phyloP scores from a whole-genome alignment of 2,329 filamentous ascomycete genomes.

The Penicillium olsonii region DNA sequence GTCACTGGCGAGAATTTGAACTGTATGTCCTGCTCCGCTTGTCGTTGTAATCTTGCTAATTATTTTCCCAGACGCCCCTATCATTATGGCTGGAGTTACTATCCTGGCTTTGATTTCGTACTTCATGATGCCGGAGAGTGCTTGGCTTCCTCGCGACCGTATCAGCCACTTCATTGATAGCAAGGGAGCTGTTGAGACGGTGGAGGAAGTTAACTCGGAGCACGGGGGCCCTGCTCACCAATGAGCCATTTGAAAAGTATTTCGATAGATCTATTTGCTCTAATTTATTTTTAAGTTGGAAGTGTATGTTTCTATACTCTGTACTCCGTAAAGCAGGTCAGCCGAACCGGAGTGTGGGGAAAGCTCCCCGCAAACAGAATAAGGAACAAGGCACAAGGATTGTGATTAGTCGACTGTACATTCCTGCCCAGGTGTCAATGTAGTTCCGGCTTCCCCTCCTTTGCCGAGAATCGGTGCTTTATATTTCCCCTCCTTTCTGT shows the following conservation, averaged over 20 bases:
- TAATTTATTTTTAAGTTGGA: too few relatives aligned
- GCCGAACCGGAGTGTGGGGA: too few relatives aligned
- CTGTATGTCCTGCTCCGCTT: conserved; percentile 33
- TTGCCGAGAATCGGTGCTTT: conserved; percentile 9
- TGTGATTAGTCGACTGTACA: too few relatives aligned
- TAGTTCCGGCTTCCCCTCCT: conserved; percentile 2
- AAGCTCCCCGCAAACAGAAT: too few relatives aligned
- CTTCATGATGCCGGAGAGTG: conserved; percentile 50
- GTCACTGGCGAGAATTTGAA: conserved; percentile 48
- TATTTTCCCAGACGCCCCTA: conserved; percentile 45
- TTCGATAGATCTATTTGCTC: too few relatives aligned
- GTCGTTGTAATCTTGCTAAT: conserved; percentile 4
- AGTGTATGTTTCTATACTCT: too few relatives aligned
- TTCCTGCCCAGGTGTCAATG: too few relatives aligned
- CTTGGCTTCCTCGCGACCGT: conserved; percentile 49
- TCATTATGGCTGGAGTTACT: conserved; percentile 54
- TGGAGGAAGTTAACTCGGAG: conserved; percentile 26
- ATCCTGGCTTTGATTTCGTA: conserved; percentile 52
- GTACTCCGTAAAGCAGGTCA: too few relatives aligned
- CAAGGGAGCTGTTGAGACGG: conserved; percentile 33
- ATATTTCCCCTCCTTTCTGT: background rate
- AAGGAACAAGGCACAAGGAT: too few relatives aligned
- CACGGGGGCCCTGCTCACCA: background rate
- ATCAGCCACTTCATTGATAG: conserved; percentile 48
- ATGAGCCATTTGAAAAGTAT: too few relatives aligned